These are phyloP conservation scores for Thelonectria rubi DNA, from an alignment of 2,329 filamentous ascomycete species.

Conservation along the genomic window DNA sequence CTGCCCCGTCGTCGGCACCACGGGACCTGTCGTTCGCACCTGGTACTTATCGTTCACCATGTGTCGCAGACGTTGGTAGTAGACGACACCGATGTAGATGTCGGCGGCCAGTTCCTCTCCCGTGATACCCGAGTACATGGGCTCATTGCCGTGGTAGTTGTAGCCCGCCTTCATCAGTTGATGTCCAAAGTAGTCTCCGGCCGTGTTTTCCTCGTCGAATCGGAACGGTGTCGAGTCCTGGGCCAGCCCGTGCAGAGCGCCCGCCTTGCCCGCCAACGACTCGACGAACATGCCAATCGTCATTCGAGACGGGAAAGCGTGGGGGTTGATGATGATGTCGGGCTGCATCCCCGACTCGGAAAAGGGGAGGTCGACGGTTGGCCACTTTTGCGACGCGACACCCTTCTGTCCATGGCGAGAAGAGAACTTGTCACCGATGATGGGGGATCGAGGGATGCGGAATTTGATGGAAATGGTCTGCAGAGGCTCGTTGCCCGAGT, in stretches of 20 bases:
- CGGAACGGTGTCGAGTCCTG: slow-evolving; percentile 96
- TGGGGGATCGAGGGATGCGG: slow-evolving; percentile 85
- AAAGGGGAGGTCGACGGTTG: slow-evolving; percentile 92
- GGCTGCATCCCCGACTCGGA: slow-evolving; percentile 96
- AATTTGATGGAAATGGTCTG: slow-evolving; percentile 94
- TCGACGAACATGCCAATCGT: slow-evolving; percentile 99
- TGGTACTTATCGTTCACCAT: slow-evolving; percentile 99
- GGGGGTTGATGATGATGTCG: slow-evolving; percentile 98
- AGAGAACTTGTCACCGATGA: slow-evolving; percentile 99
- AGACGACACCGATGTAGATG: slow-evolving; percentile 96
- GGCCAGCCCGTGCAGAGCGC: slow-evolving; percentile 91
- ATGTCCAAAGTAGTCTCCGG: slow-evolving; percentile 93
- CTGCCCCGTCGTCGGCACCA: slow-evolving; percentile 90
- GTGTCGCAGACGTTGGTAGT: slow-evolving; percentile 97
- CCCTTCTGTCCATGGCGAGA: slow-evolving; percentile 98
- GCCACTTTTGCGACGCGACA: slow-evolving; percentile 97
- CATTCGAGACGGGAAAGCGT: slow-evolving; percentile 99
- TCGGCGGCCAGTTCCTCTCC: slow-evolving; percentile 93
- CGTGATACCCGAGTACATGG: slow-evolving; percentile 97
- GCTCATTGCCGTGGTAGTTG: slow-evolving; percentile 98
- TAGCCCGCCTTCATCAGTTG: slow-evolving; percentile 95
- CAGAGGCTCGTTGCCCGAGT: slow-evolving; percentile 81
- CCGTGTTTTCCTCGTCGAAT: slow-evolving; percentile 91
- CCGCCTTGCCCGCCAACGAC: slow-evolving; percentile 93
- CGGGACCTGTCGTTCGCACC: slow-evolving; percentile 92